Base-by-base conservation (phyloP, 2,329 filamentous ascomycete genomes). In the Orbilia blumenaviensis region DNA sequence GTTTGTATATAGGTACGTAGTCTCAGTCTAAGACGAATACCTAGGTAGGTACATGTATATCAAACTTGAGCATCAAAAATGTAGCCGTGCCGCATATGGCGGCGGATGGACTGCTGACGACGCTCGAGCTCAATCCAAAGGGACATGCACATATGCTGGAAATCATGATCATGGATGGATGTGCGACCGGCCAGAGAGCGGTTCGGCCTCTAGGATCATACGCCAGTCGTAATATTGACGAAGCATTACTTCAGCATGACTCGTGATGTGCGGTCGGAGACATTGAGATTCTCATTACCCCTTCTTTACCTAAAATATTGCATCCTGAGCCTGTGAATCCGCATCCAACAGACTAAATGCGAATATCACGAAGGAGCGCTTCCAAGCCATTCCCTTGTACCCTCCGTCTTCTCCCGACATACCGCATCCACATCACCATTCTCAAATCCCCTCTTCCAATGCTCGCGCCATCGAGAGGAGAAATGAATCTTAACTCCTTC, bases 291-390 rank as follows among this genome's bases (percentile, higher is more conserved):
- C 56, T 61, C 18, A 42, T 61, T 71, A 71, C 66, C 66, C 66
- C 52, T 50, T 63, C 66, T 48, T 71, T 71, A 71, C 66, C 56
- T 71, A 71, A 71, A 25, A 63, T 56, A 56, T 56, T 56, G 52
- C n/a, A 9, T 8, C n/a, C 54, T 54, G 48, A 71, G 18, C 29
- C 52, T 56, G 38, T 56, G 23, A 36, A 16, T 56, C 25, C 56
- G 56, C 46, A 52, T 56, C 32, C 18, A 54, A 36, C 52, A 18
- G 52, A 42, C 64, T 44, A 42, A 56, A 61, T 41, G 42, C 10
- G 34, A 68, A 41, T 3, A 21, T 29, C 56, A 34, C 34, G 66
- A 52, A 61, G 56, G 54, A 69, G 66, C 56, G 54, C 66, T 38
- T 10, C 42, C 6, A 41, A 32, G 29, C 29, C 32, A 25, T 54